Base-by-base conservation (phyloP, 305 asterid genomes). In the Monarda citriodora region DNA sequence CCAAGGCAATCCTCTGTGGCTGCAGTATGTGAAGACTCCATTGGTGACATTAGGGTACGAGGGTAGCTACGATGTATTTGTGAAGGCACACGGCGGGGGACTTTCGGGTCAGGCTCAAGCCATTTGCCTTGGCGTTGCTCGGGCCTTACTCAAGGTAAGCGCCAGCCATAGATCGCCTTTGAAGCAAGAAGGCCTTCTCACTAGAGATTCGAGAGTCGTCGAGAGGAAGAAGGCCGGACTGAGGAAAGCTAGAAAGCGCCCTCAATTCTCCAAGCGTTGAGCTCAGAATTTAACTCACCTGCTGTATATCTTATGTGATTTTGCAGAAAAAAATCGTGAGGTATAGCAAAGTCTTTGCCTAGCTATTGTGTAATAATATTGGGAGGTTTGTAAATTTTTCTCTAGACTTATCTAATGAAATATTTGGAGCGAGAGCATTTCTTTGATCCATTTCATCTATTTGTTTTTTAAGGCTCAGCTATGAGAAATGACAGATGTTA, bases 51-150 rank as follows among this genome's bases (percentile, higher is more conserved):
- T 91, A 63, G 98, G 98, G 41, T 91, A 86, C 23, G 96, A 91
- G 77, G 65, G 69, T 51, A 88, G 89, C 79, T 91, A 88, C 23
- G 98, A 91, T 45, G 85, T 86, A 16, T 91, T 88, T 67, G 87
- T 91, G 53, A 91, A 88, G 77, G 96, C 96, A 10, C 87, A 88
- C 11, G 98, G 98, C 7, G 96, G 96, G 23, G 96, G 96, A 29
- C 82, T 91, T 34, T 79, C 96, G 0, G 98, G 96, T 14, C 96
- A 91, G 63, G 95, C 98, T 23, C 96, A 91, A 73, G 96, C 96
- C 8, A 81, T 88, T 37, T 82, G 85, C 40, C 87, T 91, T 40
- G 98, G 96, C 44, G 70, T 91, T 74, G 96, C 96, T 69, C 96
- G 96, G 34, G 98, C 98, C 5, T 66, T 88, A 69, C 80, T 91